A percentile compares a stretch with the other conserved stretches of the same genome.
Conservation (phyloP, 1,284 basidiomycete species). For the Leucoagaricus sp. region DNA sequence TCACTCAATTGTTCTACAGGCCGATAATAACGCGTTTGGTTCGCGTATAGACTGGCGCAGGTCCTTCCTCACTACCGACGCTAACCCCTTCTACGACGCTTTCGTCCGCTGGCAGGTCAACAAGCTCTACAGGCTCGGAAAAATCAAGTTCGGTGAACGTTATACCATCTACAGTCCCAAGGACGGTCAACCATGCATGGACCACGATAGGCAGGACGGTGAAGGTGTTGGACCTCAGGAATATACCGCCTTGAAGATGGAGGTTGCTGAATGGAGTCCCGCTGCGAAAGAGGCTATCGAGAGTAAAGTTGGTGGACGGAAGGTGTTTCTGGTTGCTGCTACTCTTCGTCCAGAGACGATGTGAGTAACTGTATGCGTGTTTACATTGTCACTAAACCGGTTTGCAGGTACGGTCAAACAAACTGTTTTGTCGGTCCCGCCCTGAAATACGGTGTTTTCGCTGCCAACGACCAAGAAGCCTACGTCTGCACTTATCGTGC, state of each 20-base stretch:
- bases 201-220: slow-evolving; percentile 96
- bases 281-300: slow-evolving; percentile 65
- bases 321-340: slow-evolving; percentile 92
- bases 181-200: slow-evolving; percentile 99
- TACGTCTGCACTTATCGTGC: slow-evolving; percentile 91
- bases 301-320: slow-evolving; percentile 73
- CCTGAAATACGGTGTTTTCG: slow-evolving; percentile 93
- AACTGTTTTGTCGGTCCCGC: slow-evolving; percentile 95
- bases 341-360: slow-evolving; percentile 98
- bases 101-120: slow-evolving; percentile 99
- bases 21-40: slow-evolving; percentile 86
- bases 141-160: slow-evolving; percentile 97
- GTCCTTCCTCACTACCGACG: slow-evolving; percentile 92
- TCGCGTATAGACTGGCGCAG: slow-evolving; percentile 98
- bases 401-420: slow-evolving; percentile 89
- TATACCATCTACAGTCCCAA: slow-evolving; percentile 99
- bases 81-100: slow-evolving; percentile 96
- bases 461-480: slow-evolving; percentile 84
- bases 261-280: slow-evolving; percentile 81
- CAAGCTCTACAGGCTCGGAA: slow-evolving; percentile 83
- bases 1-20: slow-evolving; percentile 37
- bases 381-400: slow-evolving; percentile 18
- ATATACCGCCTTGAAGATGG: slow-evolving; percentile 96
- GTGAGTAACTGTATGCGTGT: slow-evolving; percentile 41
- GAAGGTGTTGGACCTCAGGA: slow-evolving; percentile 97